Percentiles rank a stretch among this genome's conserved stretches.
phyloP scores from a whole-genome alignment of 139 green algal species.

The Chlorella vulgaris region DNA sequence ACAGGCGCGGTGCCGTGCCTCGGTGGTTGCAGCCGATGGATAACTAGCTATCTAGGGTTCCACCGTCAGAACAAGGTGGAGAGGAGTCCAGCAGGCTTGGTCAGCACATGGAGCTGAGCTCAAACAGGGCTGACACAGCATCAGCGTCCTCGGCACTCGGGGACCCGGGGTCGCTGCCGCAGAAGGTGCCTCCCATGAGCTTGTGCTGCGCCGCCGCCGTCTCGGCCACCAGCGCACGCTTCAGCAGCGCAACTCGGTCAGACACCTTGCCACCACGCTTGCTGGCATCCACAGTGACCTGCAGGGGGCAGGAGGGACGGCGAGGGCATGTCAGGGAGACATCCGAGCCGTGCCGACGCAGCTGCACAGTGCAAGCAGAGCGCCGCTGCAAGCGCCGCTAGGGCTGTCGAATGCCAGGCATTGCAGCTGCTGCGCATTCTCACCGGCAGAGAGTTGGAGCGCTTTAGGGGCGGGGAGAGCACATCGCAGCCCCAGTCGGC shows the following conservation, averaged over 20 bases:
- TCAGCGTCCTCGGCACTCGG: constrained; percentile 31
- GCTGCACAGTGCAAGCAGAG: too few relatives aligned
- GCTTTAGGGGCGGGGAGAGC: constrained; percentile 42
- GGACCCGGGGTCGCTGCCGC: neutral
- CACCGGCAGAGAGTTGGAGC: constrained; percentile 38
- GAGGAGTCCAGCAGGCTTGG: neutral
- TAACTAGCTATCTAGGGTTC: too few relatives aligned
- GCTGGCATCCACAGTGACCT: neutral
- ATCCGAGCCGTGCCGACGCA: too few relatives aligned
- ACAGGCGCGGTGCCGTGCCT: too few relatives aligned
- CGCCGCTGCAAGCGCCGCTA: too few relatives aligned
- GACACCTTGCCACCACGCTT: constrained; percentile 15
- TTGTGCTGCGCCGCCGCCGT: neutral
- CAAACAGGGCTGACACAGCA: constrained; percentile 42
- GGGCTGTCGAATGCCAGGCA: too few relatives aligned
- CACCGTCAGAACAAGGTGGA: too few relatives aligned
- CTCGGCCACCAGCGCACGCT: constrained; percentile 30
- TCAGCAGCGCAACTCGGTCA: constrained; percentile 28
- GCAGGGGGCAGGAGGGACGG: too few relatives aligned
- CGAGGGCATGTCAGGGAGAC: too few relatives aligned
- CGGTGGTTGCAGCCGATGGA: too few relatives aligned
- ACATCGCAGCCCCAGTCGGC: constrained; percentile 37
- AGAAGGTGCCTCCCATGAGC: neutral
- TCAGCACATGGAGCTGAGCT: constrained; percentile 29
- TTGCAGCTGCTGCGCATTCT: neutral